Evolutionary conservation across 257 asterid species (phyloP), one percentile per base, ranked within the genome.

Genomic region (Parsonsia alboflavescens): DNA sequence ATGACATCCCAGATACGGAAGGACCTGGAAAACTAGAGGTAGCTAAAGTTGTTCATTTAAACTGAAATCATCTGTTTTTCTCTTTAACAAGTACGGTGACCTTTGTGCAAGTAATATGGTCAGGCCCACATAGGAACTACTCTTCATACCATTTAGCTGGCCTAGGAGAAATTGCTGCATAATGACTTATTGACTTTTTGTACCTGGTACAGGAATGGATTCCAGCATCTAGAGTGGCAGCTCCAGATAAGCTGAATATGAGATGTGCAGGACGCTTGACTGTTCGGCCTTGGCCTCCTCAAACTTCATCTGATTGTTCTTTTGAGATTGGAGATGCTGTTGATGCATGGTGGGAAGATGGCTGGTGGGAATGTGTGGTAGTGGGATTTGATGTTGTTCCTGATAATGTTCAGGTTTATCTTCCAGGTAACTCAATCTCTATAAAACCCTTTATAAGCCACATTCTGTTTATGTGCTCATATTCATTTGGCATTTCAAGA

Each of bases 341-440:
- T 58, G 94, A 91, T 79, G 93, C 90, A 41, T 89, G 92, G 97
- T 80, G 87, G 97, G 57, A 82, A 17, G 76, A 82, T 65, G 96
- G 92, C 61, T 89, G 97, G 97, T 89, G 94, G 94, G 96, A 91
- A 85, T 90, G 90, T 30, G 83, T 89, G 28, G 78, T 86, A 10
- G 72, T 73, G 24, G 88, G 90, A 59, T 22, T 42, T 54, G 81
- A 73, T 78, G 63, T 74, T 57, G 46, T 76, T 39, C 26, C 68
- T 45, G 75, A 70, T 44, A 76, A 66, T 69, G 74, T 85, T 62
- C 84, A 79, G 45, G 84, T 91, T 44, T 91, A 84, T 75, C 82
- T 88, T 71, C 90, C 92, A 0, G 88, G 93, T 89, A 59, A 68
- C 9, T 75, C 73, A 50, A 52, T 42, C 15, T 41, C 59, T 39